Percentiles rank a stretch among this genome's conserved stretches.
These are phyloP conservation scores for Gnaphalium uliginosum DNA, from an alignment of 129 eudicot species.

Conservation along the genomic window DNA sequence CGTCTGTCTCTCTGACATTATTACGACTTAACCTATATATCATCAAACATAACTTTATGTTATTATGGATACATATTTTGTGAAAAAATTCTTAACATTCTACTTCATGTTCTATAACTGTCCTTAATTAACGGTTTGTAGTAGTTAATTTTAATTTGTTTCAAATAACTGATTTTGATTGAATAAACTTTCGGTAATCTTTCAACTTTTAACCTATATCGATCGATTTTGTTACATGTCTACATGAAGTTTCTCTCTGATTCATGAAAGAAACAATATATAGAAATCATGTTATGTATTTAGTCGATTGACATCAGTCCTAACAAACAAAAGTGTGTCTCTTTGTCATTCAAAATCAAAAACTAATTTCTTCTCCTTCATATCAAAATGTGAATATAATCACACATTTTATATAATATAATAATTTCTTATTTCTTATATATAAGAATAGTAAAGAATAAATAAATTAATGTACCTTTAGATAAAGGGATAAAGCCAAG, in stretches of 20 bases:
- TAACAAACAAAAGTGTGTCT: too few species aligned
- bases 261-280: too few species aligned
- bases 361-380: too few species aligned
- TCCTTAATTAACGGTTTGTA: neutral
- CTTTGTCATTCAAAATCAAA: too few species aligned
- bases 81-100: neutral
- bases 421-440: too few species aligned
- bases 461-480: conserved; percentile 25
- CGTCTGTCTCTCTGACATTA: conserved; percentile 58
- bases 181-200: neutral
- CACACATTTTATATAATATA: neutral
- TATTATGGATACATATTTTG: too few species aligned
- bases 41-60: neutral
- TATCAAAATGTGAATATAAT: neutral
- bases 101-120: neutral
- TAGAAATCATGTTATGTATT: neutral
- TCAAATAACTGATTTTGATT: neutral
- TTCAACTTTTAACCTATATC: too few species aligned
- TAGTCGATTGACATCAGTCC: too few species aligned
- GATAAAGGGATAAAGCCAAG: conserved; percentile 41
- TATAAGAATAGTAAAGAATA: neutral
- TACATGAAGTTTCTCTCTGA: too few species aligned
- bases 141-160: neutral
- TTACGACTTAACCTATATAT: conserved; percentile 33
- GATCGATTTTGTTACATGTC: too few species aligned